Evolutionary conservation across 352 stramenopile genomes (phyloP).

Genomic region (Pythium scleroteichum): DNA sequence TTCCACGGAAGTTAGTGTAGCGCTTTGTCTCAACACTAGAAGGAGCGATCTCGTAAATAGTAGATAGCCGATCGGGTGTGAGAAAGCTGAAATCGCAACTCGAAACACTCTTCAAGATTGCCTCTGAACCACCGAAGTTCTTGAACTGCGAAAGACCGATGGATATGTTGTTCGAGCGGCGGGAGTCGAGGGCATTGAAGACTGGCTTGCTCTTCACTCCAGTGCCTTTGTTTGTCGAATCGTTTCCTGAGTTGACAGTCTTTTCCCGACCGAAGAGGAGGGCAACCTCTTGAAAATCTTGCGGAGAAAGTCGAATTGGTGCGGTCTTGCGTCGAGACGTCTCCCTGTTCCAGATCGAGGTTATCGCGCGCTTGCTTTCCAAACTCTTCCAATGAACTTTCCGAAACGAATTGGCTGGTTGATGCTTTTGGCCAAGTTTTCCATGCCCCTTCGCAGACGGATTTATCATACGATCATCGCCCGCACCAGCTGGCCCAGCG

Average conservation of each 20-base stretch:
- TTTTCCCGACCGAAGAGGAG: conserved; percentile 49
- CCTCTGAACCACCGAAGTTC: conserved; percentile 40
- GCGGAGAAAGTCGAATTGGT: conserved; percentile 65
- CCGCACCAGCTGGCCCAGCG: conserved; percentile 38
- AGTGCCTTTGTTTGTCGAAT: conserved; percentile 16
- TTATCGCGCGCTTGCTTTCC: conserved; percentile 50
- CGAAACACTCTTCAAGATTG: conserved; percentile 49
- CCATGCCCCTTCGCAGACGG: too few relatives aligned
- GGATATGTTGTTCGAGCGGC: conserved; percentile 78
- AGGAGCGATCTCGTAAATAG: conserved; percentile 66
- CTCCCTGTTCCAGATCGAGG: conserved; percentile 75
- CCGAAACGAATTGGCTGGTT: conserved; percentile 56
- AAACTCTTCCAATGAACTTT: conserved; percentile 85
- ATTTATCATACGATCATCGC: conserved; percentile 1
- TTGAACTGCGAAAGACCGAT: conserved; percentile 84
- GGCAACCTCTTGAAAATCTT: conserved; percentile 68
- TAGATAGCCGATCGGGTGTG: conserved; percentile 59
- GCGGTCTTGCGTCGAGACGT: conserved; percentile 63
- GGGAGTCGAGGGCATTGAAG: conserved; percentile 68
- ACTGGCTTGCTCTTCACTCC: conserved; percentile 32
- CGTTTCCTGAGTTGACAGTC: background rate
- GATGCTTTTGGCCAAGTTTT: background rate
- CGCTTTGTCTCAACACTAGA: conserved; percentile 66
- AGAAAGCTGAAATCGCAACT: conserved; percentile 62
- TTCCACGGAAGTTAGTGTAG: conserved; percentile 68